Percentiles rank a stretch among this genome's conserved stretches.
Evolutionary conservation across 306 rosid species (phyloP).

Genomic region (Cicer judaicum): DNA sequence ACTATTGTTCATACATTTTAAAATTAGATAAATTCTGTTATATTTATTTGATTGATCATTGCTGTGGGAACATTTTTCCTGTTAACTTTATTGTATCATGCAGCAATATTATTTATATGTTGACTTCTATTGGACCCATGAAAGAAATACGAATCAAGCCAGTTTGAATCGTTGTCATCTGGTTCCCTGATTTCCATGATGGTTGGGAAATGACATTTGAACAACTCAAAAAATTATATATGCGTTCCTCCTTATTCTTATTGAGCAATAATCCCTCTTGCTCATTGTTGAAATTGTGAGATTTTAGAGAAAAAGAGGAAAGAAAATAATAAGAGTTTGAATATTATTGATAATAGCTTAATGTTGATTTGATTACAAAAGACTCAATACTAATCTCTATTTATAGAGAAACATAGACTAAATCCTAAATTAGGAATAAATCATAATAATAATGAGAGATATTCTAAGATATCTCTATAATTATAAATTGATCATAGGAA

Average conservation of each 20-base stretch:
- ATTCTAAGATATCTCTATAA: too few relatives aligned
- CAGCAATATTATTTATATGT: not conserved
- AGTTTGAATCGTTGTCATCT: not conserved
- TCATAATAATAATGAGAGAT: too few relatives aligned
- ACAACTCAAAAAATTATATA: not conserved
- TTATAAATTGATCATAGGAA: too few relatives aligned
- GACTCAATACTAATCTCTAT: too few relatives aligned
- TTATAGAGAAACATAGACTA: too few relatives aligned
- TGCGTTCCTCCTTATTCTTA: not conserved
- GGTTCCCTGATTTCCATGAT: slow-evolving; percentile 19
- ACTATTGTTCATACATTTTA: not conserved
- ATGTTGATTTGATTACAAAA: too few relatives aligned
- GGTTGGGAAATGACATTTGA: slow-evolving; percentile 24
- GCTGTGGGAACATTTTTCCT: not conserved
- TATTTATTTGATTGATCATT: slow-evolving; percentile 10
- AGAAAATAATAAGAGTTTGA: too few relatives aligned
- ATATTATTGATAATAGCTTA: too few relatives aligned
- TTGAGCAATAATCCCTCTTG: not conserved
- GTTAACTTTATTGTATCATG: not conserved
- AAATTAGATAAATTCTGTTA: not conserved
- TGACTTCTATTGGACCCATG: not conserved
- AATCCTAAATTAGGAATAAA: too few relatives aligned
- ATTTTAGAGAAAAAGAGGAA: too few relatives aligned
- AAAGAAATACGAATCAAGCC: slow-evolving; percentile 11
- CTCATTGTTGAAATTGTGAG: too few relatives aligned